Conservation (phyloP, 2,329 filamentous ascomycete genomes). For the Teratosphaeria pseudoeucalypti region DNA sequence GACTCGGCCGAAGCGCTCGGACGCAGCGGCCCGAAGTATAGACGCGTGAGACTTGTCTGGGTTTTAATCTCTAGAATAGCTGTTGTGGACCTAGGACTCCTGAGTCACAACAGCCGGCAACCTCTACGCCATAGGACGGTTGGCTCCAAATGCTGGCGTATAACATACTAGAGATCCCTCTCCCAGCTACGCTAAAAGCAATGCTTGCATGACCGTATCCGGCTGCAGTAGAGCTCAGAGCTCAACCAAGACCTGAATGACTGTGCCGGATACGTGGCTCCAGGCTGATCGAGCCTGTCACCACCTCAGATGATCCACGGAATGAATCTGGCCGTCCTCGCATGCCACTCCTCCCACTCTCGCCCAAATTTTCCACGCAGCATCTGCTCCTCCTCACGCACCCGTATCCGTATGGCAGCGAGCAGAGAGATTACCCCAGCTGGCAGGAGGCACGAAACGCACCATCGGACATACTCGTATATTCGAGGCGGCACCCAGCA, state of each 20-base stretch:
- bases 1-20: not conserved
- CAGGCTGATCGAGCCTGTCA: not conserved
- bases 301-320: not conserved
- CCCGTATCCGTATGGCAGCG: not conserved
- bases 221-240: no score
- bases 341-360: not conserved
- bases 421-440: not conserved
- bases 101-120: no score
- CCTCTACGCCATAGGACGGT: no score
- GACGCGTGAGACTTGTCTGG: not conserved
- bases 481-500: not conserved
- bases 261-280: not conserved
- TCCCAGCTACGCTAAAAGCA: not conserved
- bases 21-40: not conserved
- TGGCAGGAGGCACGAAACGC: not conserved
- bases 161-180: no score
- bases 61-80: not conserved
- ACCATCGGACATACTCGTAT: not conserved
- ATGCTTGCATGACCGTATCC: not conserved
- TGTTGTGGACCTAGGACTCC: not conserved
- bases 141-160: no score
- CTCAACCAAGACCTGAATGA: no score
- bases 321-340: not conserved
- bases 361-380: not conserved
- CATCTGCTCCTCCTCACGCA: not conserved